Base-by-base conservation (phyloP, 2,329 filamentous ascomycete genomes). In the Tolypocladium sp. region DNA sequence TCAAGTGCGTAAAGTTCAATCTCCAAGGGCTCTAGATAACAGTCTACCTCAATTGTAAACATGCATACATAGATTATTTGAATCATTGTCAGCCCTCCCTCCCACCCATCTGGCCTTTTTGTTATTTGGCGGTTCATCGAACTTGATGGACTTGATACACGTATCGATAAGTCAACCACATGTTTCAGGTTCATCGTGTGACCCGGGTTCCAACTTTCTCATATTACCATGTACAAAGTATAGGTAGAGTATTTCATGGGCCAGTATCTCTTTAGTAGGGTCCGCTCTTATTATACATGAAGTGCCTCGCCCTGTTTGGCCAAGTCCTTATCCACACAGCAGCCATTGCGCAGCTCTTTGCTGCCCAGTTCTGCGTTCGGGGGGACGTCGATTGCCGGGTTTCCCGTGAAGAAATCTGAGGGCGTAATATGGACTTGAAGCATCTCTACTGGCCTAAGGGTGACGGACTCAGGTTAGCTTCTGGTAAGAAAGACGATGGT, bases 361-460 rank as follows among this genome's bases (percentile, higher is more conserved):
- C 66, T 68, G 6, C 63, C 64, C 3, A 62, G 42, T 46, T 68
- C 66, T 37, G 59, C 69, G 53, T 68, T 71, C 7, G 73, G 76
- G 0, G 78, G 77, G 0, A 80, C 76, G 63, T 80, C 77, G 2
- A 79, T 62, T 0, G 77, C 75, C 1, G 78, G 77, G 57, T 80
- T 80, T 46, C 72, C 74, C 0, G 74, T 73, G 60, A 80, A 80
- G 64, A 80, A 80, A 57, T 80, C 79, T 0, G 76, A 75, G 0
- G 78, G 78, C 49, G 76, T 78, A 3, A 80, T 70, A 8, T 70
- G 64, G 2, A 80, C 73, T 61, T 75, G 76, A 17, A 79, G 66
- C 27, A 73, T 76, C 65, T 87, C 84, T 55, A 81, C 79, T 0
- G 83, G 83, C 85, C 82, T 62, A 38, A 3, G 9, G 44, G 10